Evolutionary conservation across 805 yeast genomes (phyloP), one percentile per base, ranked within the genome.

Genomic region (Candida sakaeoensis): DNA sequence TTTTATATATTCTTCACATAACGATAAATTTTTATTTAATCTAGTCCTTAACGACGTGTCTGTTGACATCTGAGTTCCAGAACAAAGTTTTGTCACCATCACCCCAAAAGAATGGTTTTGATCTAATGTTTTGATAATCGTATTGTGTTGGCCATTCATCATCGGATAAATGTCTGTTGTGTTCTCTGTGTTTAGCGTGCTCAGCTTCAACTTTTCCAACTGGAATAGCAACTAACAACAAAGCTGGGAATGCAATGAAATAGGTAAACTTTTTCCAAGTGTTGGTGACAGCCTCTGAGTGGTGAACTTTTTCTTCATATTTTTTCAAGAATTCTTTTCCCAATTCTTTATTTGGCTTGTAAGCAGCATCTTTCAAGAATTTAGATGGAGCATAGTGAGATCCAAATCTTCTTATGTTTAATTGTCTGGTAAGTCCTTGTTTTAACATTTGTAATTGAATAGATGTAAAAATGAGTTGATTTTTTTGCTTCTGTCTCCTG

Each of bases 21-120:
- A n/a, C n/a, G 14, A 8, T 29, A 8, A 28, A 13, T 28, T 28
- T 28, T 7, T 7, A 19, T 6, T 12, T 17, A 25, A 19, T 32
- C 38, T 53, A 52, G 28, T 57, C 56, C 52, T 65, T 26, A 13
- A 35, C 72, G 57, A 84, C 68, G 74, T 86, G 86, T 78, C 95
- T 87, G 85, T 91, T 91, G 61, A 85, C 77, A 57, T 79, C 85
- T 39, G 86, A 75, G 75, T 88, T 88, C 99, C 99, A 93, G 85
- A 93, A 93, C 61, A 84, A 72, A 48, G 98, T 88, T 79, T 86
- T 82, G 76, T 90, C 96, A 63, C 99, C 98, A 62, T 93, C 91
- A 61, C 99, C 99, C 98, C 98, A 93, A 83, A 89, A 91, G 79
- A 79, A 91, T 62, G 85, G 82, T 65, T 80, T 82, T 61, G 65